Conservation (phyloP, 495 filamentous ascomycete genomes). For the Echria macrotheca region DNA sequence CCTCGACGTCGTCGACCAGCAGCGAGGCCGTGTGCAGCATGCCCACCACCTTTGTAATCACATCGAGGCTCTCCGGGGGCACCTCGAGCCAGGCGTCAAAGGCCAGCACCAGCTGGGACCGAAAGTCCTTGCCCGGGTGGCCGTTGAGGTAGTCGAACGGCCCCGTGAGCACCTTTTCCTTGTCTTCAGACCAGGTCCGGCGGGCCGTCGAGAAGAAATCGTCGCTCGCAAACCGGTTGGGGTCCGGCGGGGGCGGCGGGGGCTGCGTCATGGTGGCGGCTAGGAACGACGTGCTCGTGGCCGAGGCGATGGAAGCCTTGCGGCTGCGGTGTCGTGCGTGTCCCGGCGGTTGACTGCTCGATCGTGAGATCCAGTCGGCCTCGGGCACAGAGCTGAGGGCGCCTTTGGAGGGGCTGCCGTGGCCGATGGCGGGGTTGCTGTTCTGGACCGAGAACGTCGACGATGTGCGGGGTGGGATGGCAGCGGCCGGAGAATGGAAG, state of each 20-base stretch:
- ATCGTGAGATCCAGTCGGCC: conserved; percentile 47
- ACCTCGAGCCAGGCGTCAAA: conserved; percentile 91
- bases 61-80: conserved; percentile 64
- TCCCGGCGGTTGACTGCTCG: conserved; percentile 6
- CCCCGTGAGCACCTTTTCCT: conserved; percentile 73
- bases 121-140: conserved; percentile 89
- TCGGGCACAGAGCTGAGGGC: conserved; percentile 52
- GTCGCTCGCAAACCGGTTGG: conserved; percentile 41
- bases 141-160: conserved; percentile 84
- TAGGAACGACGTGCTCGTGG: conserved; percentile 24
- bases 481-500: conserved; percentile 57
- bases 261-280: conserved; percentile 28
- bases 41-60: conserved; percentile 82
- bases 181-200: conserved; percentile 59
- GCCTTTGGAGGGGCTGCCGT: conserved; percentile 34
- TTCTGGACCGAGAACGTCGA: conserved; percentile 39
- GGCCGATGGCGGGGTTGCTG: conserved; percentile 9
- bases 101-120: conserved; percentile 75
- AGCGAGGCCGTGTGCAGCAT: conserved; percentile 95
- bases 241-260: conserved; percentile 34
- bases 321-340: conserved; percentile 31
- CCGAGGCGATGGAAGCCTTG: conserved; percentile 26
- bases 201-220: conserved; percentile 36
- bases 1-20: conserved; percentile 89
- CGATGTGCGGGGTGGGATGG: conserved; percentile 69